Percentiles rank a stretch among this genome's conserved stretches.
phyloP scores from a whole-genome alignment of 306 rosid species.

The Pyrus betulifolia region DNA sequence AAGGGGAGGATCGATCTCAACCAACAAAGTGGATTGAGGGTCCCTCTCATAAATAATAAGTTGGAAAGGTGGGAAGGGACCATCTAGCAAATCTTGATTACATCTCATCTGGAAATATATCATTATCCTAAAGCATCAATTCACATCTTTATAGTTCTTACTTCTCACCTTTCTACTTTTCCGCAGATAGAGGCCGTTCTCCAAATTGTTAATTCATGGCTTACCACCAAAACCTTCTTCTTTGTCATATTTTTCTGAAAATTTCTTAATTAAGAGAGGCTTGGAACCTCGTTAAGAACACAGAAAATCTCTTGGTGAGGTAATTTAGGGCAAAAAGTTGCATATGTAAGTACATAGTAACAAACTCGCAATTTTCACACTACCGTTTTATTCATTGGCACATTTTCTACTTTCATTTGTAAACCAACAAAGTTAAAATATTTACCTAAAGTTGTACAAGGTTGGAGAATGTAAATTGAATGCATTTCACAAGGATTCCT shows the following conservation, averaged over 20 bases:
- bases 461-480: background rate
- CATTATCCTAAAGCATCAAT: conserved; percentile 24
- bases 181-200: conserved; percentile 18
- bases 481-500: background rate
- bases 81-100: conserved; percentile 23
- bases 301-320: too few species aligned
- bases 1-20: conserved; percentile 23
- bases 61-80: conserved; percentile 31
- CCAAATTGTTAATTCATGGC: conserved; percentile 15
- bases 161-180: conserved; percentile 17
- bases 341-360: background rate
- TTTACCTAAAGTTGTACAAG: background rate
- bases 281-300: background rate
- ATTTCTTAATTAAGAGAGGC: background rate
- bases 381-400: background rate
- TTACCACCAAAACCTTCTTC: background rate
- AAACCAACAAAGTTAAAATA: background rate
- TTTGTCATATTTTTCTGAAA: background rate
- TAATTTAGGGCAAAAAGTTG: background rate
- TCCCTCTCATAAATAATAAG: conserved; percentile 20
- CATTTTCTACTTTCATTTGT: background rate
- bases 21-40: conserved; percentile 33
- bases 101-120: background rate
- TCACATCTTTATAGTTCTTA: conserved; percentile 30
- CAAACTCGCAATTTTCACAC: background rate